A percentile compares a stretch with the other conserved stretches of the same genome.
phyloP scores from a whole-genome alignment of 345 rosid genomes.

The Salix suchowensis region DNA sequence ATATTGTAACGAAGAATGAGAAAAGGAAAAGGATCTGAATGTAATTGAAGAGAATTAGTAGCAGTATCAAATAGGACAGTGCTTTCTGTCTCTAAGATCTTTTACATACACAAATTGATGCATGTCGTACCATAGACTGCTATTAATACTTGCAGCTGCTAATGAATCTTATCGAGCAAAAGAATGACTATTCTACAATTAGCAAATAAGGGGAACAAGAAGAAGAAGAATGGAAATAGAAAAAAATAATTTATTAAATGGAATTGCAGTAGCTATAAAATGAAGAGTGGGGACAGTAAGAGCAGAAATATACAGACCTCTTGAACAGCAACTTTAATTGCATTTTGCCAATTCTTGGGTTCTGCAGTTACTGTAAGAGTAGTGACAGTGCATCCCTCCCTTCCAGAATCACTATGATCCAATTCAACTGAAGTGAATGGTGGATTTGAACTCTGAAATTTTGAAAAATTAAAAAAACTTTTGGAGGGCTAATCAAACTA shows the following conservation, averaged over 20 bases:
- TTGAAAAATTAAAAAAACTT: constrained; percentile 22
- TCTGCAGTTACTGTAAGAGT: constrained; percentile 98
- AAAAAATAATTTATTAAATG: not conserved
- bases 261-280: not conserved
- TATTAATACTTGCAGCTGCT: not conserved
- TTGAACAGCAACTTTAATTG: constrained; percentile 91
- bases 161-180: not conserved
- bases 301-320: constrained; percentile 57
- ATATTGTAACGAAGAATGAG: not conserved
- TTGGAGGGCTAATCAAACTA: constrained; percentile 6
- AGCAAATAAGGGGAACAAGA: not conserved
- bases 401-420: constrained; percentile 99
- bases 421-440: constrained; percentile 97
- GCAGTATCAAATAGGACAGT: not conserved
- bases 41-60: not conserved
- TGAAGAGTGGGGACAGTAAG: not conserved
- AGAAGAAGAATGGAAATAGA: not conserved
- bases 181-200: not conserved
- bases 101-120: not conserved
- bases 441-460: constrained; percentile 93
- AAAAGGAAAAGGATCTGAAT: not conserved
- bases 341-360: constrained; percentile 95
- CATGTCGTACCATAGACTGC: not conserved
- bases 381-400: constrained; percentile 99
- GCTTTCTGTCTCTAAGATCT: not conserved